phyloP scores from a whole-genome alignment of 2,329 filamentous ascomycete species.

The Aspergillus proliferans region DNA sequence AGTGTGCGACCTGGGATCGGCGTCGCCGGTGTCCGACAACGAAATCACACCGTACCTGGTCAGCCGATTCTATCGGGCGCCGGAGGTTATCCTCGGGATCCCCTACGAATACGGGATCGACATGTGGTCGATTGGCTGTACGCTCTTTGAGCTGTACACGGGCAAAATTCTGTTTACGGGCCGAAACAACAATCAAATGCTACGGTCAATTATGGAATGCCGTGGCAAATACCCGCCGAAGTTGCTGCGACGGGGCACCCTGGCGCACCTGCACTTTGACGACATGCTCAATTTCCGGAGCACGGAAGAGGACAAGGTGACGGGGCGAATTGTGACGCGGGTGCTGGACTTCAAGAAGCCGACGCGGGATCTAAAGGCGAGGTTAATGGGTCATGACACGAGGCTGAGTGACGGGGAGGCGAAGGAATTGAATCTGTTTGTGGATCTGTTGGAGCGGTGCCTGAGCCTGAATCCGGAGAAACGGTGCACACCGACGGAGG shows the following conservation, averaged over 20 bases:
- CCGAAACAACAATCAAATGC: slow-evolving; percentile 96
- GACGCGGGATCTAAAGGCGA: slow-evolving; percentile 72
- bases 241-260: slow-evolving; percentile 73
- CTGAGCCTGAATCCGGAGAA: slow-evolving; percentile 87
- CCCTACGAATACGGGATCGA: slow-evolving; percentile 91
- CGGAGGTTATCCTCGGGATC: slow-evolving; percentile 96
- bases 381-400: slow-evolving; percentile 65
- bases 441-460: slow-evolving; percentile 83
- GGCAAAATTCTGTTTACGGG: slow-evolving; percentile 96
- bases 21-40: slow-evolving; percentile 81
- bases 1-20: slow-evolving; percentile 95
- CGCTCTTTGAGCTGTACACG: slow-evolving; percentile 92
- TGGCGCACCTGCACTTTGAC: slow-evolving; percentile 75
- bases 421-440: slow-evolving; percentile 74
- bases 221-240: slow-evolving; percentile 88
- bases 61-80: slow-evolving; percentile 93
- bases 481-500: slow-evolving; percentile 78
- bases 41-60: slow-evolving; percentile 93
- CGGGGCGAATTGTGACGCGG: slow-evolving; percentile 62
- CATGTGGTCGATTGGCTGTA: slow-evolving; percentile 97
- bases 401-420: slow-evolving; percentile 67
- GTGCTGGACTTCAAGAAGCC: slow-evolving; percentile 56
- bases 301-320: slow-evolving; percentile 78
- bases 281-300: slow-evolving; percentile 77
- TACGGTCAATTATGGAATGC: slow-evolving; percentile 92